Base-by-base conservation (phyloP, 78 protist genomes). In the Polysphondylium violaceum region DNA sequence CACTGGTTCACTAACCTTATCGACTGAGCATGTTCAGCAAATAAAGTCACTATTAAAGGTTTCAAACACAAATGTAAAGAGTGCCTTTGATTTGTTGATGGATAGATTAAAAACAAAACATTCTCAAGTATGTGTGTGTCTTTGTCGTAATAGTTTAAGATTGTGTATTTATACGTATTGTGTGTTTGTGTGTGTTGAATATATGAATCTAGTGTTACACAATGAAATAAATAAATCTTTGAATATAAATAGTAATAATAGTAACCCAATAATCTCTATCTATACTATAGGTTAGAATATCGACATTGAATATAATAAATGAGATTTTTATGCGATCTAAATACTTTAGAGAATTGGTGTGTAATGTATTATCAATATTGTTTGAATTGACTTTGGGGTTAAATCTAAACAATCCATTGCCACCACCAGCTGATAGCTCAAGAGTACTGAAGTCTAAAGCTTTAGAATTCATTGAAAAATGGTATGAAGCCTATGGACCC, bases 311-410 rank as follows among this genome's bases (percentile, higher is more conserved):
- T 83, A 83, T 83, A 8, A 69, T 83, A 23, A 53, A 83, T 83
- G 91, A 69, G 55, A 56, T 83, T 27, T 83, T 83, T 59, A 69
- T 83, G 79, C 33, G 91, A 69, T 69, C 79, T 0, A 81, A 83
- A 59, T 83, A 83, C 29, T 83, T 83, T 83, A 69, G 91, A 44
- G 91, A 83, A 12, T 35, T 83, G 38, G 23, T 83, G n/a, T 83
- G 91, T 71, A 36, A 61, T 17, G 67, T 68, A 3, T 44, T 83
- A 16, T 40, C 79, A 27, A 40, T 69, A 9, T 38, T 69, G 27
- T 63, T 83, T 27, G 91, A 83, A 74, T 27, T 38, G 56, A 56
- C 91, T 8, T 23, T 83, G n/a, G 91, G 91, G 19, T 41, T 74
- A 5, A 63, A 65, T 69, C 56, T 63, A 31, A 69, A 41, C 4